Percentiles rank a stretch among this genome's conserved stretches.
phyloP scores from a whole-genome alignment of 306 rosid species.

The Quercus mongolica region DNA sequence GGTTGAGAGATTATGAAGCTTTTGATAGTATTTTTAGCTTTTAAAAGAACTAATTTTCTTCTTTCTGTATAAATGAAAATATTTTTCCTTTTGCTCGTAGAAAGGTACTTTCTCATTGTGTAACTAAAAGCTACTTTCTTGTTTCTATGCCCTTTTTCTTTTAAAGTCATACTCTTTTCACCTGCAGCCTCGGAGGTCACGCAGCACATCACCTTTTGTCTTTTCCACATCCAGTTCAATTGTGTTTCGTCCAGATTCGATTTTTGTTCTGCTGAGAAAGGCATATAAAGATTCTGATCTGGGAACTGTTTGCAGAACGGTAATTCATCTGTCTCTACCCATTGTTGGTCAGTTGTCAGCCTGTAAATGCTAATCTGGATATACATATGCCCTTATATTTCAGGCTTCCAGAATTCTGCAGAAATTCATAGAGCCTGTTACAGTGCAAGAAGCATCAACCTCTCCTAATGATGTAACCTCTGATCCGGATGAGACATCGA shows the following conservation, averaged over 20 bases:
- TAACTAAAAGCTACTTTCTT: not conserved
- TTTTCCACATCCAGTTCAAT: constrained; percentile 56
- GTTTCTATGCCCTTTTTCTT: not conserved
- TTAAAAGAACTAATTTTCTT: not conserved
- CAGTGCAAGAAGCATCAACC: constrained; percentile 44
- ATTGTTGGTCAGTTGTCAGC: constrained; percentile 8
- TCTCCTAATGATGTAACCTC: constrained; percentile 46
- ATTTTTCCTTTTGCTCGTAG: not conserved
- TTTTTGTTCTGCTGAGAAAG: constrained; percentile 77
- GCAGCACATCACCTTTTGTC: constrained; percentile 55
- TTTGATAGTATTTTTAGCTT: not conserved
- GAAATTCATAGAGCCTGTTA: constrained; percentile 62
- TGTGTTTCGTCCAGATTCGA: constrained; percentile 72
- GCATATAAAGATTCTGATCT: constrained; percentile 83
- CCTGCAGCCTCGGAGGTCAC: constrained; percentile 81
- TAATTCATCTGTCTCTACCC: constrained; percentile 29
- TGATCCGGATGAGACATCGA: constrained; percentile 49
- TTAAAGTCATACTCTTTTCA: constrained; percentile 8
- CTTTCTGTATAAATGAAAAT: not conserved
- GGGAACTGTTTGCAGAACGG: constrained; percentile 80
- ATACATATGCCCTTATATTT: constrained; percentile 22
- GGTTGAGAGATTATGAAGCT: not conserved
- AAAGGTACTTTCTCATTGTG: not conserved
- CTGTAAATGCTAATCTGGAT: constrained; percentile 14
- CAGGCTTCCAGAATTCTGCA: constrained; percentile 84